Conservation (phyloP, 2,329 filamentous ascomycete species). For the Trichoderma aggressivum region DNA sequence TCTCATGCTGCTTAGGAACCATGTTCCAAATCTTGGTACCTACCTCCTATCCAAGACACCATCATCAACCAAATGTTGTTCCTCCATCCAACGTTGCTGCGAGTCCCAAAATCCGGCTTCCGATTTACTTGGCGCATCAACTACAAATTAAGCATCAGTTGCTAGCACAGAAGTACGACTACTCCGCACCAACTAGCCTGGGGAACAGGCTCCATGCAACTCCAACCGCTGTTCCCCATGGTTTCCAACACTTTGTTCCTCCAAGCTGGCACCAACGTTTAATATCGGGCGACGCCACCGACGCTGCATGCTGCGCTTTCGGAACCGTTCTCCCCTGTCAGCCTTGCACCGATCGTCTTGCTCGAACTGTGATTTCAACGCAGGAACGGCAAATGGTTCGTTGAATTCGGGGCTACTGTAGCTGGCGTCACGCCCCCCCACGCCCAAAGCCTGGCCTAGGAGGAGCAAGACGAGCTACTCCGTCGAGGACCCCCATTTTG, state of each 20-base stretch:
- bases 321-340: slow-evolving; percentile 12
- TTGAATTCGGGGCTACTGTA: neutral
- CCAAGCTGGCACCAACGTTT: neutral
- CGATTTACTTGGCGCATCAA: neutral
- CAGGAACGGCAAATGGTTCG: slow-evolving; percentile 14
- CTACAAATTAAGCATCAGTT: neutral
- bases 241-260: neutral
- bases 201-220: neutral
- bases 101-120: neutral
- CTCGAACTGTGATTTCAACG: slow-evolving; percentile 7
- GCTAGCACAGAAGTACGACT: neutral
- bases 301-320: slow-evolving; percentile 9
- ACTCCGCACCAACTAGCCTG: neutral
- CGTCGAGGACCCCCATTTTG: slow-evolving; percentile 2
- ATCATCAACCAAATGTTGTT: neutral
- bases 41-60: neutral
- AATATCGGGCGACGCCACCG: slow-evolving; percentile 12
- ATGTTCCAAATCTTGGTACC: too few species aligned
- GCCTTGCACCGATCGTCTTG: slow-evolving; percentile 9
- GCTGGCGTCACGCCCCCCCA: slow-evolving; percentile 3
- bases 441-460: neutral
- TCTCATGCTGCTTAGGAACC: neutral
- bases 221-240: neutral
- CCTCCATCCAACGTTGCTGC: neutral
- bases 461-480: neutral